Conservation (phyloP, 352 stramenopile genomes). For the Pythium biforme region DNA sequence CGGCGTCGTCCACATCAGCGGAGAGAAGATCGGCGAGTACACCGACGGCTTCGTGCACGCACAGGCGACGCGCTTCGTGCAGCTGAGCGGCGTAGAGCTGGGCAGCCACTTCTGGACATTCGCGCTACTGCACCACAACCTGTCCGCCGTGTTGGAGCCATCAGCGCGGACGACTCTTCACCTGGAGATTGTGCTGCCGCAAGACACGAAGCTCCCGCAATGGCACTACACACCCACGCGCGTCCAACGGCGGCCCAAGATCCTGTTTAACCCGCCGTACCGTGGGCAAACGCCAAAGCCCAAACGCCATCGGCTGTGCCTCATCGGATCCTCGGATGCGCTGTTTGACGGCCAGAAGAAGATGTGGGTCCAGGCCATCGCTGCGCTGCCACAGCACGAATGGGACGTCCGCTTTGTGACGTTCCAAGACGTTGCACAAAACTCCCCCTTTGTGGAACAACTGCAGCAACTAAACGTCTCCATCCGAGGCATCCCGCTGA, state of each 20-base stretch:
- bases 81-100: slow-evolving; percentile 32
- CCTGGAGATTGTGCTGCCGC: slow-evolving; percentile 45
- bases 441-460: slow-evolving; percentile 24
- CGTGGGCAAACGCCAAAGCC: neutral
- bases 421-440: slow-evolving; percentile 30
- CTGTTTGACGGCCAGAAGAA: slow-evolving; percentile 57
- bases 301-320: slow-evolving; percentile 34
- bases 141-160: neutral
- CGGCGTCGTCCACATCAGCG: slow-evolving; percentile 38
- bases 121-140: slow-evolving; percentile 24
- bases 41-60: slow-evolving; percentile 23
- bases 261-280: slow-evolving; percentile 32
- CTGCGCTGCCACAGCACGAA: slow-evolving; percentile 12
- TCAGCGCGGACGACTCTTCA: slow-evolving; percentile 30
- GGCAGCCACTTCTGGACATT: slow-evolving; percentile 53
- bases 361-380: slow-evolving; percentile 62
- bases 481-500: slow-evolving; percentile 26
- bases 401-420: slow-evolving; percentile 22
- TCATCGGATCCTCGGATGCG: slow-evolving; percentile 28
- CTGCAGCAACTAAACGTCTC: slow-evolving; percentile 35
- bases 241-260: slow-evolving; percentile 13
- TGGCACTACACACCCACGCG: slow-evolving; percentile 18
- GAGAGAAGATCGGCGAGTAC: slow-evolving; percentile 33
- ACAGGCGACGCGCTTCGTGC: neutral
- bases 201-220: slow-evolving; percentile 18